phyloP scores from a whole-genome alignment of 148 eudicot genomes.

The Limonium bicolor region DNA sequence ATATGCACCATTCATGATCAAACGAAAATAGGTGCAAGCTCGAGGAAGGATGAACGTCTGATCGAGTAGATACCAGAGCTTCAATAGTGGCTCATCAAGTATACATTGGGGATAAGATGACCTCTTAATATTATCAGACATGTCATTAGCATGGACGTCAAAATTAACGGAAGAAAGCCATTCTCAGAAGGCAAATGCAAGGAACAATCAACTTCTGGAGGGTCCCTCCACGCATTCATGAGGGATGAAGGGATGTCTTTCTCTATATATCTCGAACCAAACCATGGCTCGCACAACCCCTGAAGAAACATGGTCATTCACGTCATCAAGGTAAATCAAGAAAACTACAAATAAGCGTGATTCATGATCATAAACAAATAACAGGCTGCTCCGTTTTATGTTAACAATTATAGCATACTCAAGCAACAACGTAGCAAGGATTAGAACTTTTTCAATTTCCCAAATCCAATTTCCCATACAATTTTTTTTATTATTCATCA shows the following conservation, averaged over 20 bases:
- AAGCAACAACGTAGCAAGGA: too few relatives aligned
- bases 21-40: constrained; percentile 89
- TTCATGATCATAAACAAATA: too few relatives aligned
- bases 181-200: constrained; percentile 82
- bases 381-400: too few relatives aligned
- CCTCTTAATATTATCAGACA: constrained; percentile 17
- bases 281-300: constrained; percentile 82
- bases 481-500: too few relatives aligned
- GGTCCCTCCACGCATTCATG: constrained; percentile 60
- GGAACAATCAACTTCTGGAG: constrained; percentile 52
- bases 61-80: constrained; percentile 92
- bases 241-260: constrained; percentile 57
- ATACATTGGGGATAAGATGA: constrained; percentile 53
- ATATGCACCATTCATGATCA: constrained; percentile 63
- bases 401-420: too few relatives aligned
- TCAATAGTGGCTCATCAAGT: constrained; percentile 69
- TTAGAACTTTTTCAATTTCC: too few relatives aligned
- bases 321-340: too few relatives aligned
- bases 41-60: constrained; percentile 82
- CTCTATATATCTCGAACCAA: constrained; percentile 64
- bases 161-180: constrained; percentile 82
- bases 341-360: neutral
- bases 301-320: too few relatives aligned
- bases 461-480: too few relatives aligned
- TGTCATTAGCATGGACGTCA: constrained; percentile 43